Conservation (phyloP, 257 asterid genomes). For the Forsythia viridissima region DNA sequence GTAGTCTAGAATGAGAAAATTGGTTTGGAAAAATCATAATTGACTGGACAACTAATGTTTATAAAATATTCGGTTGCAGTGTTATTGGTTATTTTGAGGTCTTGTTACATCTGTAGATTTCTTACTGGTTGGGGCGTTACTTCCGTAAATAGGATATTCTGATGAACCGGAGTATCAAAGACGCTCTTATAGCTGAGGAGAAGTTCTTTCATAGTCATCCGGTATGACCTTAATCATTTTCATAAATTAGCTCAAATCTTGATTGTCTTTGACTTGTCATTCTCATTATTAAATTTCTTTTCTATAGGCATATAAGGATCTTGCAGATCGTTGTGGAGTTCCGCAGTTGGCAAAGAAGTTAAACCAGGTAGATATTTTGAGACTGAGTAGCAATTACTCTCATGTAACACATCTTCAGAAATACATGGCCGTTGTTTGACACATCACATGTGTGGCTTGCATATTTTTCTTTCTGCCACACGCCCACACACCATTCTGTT, state of each 20-base stretch:
- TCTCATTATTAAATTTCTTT: not conserved
- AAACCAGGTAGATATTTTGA: conserved; percentile 45
- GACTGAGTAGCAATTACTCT: not conserved
- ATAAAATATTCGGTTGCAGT: not conserved
- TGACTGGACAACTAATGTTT: not conserved
- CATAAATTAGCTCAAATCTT: not conserved
- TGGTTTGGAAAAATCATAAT: no score
- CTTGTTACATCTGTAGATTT: not conserved
- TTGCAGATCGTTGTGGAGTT: conserved; percentile 62
- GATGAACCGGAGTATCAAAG: conserved; percentile 49
- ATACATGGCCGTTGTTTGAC: not conserved
- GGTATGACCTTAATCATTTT: conserved; percentile 30
- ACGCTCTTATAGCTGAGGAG: conserved; percentile 62
- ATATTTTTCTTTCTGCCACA: not conserved
- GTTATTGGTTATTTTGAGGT: not conserved
- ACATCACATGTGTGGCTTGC: not conserved
- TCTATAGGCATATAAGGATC: conserved; percentile 45
- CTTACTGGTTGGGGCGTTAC: not conserved
- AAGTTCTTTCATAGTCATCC: conserved; percentile 54
- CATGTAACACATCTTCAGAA: not conserved
- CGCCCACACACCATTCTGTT: not conserved
- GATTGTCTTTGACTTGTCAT: not conserved
- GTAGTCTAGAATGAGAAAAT: no score
- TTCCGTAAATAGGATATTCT: conserved; percentile 48
- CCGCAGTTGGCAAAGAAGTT: conserved; percentile 64